Conservation (phyloP, 768 basidiomycete species). For the Rhizopogon roseolus region DNA sequence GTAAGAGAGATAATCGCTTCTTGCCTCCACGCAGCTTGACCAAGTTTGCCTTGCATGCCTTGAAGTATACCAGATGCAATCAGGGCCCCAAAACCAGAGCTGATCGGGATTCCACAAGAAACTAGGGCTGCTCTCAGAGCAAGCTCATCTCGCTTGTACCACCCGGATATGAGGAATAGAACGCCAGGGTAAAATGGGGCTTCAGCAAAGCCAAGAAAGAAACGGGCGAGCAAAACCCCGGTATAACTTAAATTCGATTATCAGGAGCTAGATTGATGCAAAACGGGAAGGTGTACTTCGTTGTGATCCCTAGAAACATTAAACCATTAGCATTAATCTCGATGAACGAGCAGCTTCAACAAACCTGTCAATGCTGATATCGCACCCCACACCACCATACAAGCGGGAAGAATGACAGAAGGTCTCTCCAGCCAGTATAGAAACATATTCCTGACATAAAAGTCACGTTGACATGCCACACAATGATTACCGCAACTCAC, state of each 20-base stretch:
- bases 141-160: slow-evolving; percentile 37
- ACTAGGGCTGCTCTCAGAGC: slow-evolving; percentile 33
- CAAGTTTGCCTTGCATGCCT: slow-evolving; percentile 41
- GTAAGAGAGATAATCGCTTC: slow-evolving; percentile 3
- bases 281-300: neutral
- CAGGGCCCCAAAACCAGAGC: slow-evolving; percentile 45
- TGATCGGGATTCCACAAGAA: slow-evolving; percentile 41
- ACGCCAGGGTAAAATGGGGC: slow-evolving; percentile 23
- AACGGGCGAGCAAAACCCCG: slow-evolving; percentile 28
- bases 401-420: slow-evolving; percentile 18
- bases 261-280: neutral
- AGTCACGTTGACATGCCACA: neutral
- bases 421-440: slow-evolving; percentile 26
- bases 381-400: slow-evolving; percentile 29
- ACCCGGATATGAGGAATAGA: slow-evolving; percentile 28
- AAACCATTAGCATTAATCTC: neutral
- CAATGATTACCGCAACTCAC: neutral
- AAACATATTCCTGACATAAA: slow-evolving; percentile 19
- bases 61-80: slow-evolving; percentile 40
- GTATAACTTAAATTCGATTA: slow-evolving; percentile 3
- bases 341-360: neutral
- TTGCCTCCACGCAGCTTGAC: slow-evolving; percentile 43
- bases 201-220: slow-evolving; percentile 37
- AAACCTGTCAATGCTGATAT: slow-evolving; percentile 34
- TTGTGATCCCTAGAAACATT: neutral